Conservation (phyloP, 192 early-diverging fungal genomes). For the Podochytrium sp. region DNA sequence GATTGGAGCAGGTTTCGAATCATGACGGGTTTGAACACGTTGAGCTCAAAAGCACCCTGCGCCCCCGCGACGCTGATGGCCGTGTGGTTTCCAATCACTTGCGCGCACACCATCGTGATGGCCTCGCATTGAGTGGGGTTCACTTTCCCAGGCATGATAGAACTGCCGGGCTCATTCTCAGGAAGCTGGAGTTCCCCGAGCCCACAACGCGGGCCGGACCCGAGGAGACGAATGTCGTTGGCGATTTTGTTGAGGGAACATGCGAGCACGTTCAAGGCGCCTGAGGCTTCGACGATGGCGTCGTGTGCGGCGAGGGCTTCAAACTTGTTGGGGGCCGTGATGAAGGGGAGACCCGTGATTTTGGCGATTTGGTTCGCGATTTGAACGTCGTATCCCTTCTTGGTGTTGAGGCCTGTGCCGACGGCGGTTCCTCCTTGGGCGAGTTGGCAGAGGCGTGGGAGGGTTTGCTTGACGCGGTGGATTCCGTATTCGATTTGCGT, state of each 20-base stretch:
- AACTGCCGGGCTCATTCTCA: conserved; percentile 99
- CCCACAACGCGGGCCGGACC: conserved; percentile 96
- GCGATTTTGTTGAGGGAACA: conserved; percentile 99
- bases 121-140: conserved; percentile 99
- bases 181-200: conserved; percentile 94
- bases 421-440: conserved; percentile 98
- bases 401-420: conserved; percentile 97
- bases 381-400: conserved; percentile 87
- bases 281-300: conserved; percentile 94
- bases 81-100: conserved; percentile 99
- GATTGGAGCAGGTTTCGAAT: conserved; percentile 98
- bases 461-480: conserved; percentile 79
- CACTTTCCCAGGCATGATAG: conserved; percentile 99
- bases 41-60: conserved; percentile 98
- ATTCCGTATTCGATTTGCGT: conserved; percentile 89
- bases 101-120: conserved; percentile 98
- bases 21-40: conserved; percentile 99
- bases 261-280: conserved; percentile 93
- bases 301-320: conserved; percentile 99
- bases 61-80: conserved; percentile 90
- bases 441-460: conserved; percentile 89
- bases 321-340: conserved; percentile 99
- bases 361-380: conserved; percentile 87
- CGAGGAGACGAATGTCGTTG: conserved; percentile 96
- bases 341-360: conserved; percentile 88